These are phyloP conservation scores for Microstegium vimineum DNA, from an alignment of 176 grass and related monocot genomes.

Conservation along the genomic window DNA sequence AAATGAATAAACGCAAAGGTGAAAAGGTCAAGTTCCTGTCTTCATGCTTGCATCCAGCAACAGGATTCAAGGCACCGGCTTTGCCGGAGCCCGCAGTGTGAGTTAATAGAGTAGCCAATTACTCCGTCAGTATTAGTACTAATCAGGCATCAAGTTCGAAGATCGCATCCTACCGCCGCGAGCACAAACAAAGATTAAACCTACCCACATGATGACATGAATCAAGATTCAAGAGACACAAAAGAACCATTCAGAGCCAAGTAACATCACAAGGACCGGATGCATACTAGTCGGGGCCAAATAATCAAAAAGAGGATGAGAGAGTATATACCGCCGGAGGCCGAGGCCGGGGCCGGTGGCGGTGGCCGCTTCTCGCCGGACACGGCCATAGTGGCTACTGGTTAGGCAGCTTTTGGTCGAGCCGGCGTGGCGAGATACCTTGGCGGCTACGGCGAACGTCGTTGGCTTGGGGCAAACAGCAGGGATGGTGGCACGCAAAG, in stretches of 20 bases:
- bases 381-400: conserved; percentile 1
- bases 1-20: neutral
- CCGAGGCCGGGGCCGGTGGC: neutral
- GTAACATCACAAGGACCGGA: neutral
- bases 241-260: neutral
- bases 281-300: neutral
- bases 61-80: neutral
- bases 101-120: neutral
- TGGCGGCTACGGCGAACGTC: neutral
- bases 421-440: neutral
- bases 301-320: too few relatives aligned
- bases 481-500: too few relatives aligned
- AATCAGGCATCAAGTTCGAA: neutral
- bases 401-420: neutral
- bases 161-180: neutral
- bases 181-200: neutral
- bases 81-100: neutral
- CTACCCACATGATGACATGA: neutral
- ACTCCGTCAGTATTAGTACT: neutral
- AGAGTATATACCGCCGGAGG: conserved; percentile 12
- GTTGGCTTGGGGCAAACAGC: neutral
- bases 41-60: neutral
- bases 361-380: conserved; percentile 15
- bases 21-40: neutral
- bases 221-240: neutral